phyloP scores from a whole-genome alignment of 306 rosid genomes.

The Pyrus communis region DNA sequence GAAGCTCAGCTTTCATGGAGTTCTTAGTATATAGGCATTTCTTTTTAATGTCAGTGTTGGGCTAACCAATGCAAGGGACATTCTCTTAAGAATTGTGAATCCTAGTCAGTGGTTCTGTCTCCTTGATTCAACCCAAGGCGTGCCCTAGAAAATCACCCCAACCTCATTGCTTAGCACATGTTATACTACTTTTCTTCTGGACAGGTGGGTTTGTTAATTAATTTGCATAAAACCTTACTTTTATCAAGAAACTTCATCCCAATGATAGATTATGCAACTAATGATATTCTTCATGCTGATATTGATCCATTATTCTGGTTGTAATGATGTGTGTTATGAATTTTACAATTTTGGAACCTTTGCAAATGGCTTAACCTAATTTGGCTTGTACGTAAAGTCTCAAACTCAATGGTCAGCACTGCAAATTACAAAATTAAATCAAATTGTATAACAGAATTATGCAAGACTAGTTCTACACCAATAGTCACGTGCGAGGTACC shows the following conservation, averaged over 20 bases:
- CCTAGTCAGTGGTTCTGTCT: slow-evolving; percentile 70
- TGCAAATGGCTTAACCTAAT: not conserved
- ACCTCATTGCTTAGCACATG: slow-evolving; percentile 75
- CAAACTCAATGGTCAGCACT: not conserved
- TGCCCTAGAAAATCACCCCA: slow-evolving; percentile 79
- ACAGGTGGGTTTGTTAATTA: slow-evolving; percentile 27
- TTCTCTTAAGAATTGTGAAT: slow-evolving; percentile 62
- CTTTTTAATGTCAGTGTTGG: slow-evolving; percentile 18
- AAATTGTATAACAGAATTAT: too few relatives aligned
- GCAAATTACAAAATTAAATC: not conserved
- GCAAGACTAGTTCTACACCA: too few relatives aligned
- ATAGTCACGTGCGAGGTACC: too few relatives aligned
- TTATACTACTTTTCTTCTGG: slow-evolving; percentile 35
- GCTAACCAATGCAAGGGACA: slow-evolving; percentile 61
- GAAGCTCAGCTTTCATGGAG: slow-evolving; percentile 38
- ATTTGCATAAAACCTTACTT: slow-evolving; percentile 4
- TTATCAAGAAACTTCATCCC: slow-evolving; percentile 9
- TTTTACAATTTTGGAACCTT: not conserved
- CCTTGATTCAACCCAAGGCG: slow-evolving; percentile 93
- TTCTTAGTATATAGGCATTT: not conserved
- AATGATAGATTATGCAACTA: slow-evolving; percentile 26
- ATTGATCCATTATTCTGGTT: slow-evolving; percentile 18
- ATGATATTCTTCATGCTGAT: slow-evolving; percentile 46
- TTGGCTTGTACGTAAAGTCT: not conserved
- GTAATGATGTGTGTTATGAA: slow-evolving; percentile 15